Evolutionary conservation across 192 early-diverging fungal species (phyloP).

Genomic region (Piromyces finnis): DNA sequence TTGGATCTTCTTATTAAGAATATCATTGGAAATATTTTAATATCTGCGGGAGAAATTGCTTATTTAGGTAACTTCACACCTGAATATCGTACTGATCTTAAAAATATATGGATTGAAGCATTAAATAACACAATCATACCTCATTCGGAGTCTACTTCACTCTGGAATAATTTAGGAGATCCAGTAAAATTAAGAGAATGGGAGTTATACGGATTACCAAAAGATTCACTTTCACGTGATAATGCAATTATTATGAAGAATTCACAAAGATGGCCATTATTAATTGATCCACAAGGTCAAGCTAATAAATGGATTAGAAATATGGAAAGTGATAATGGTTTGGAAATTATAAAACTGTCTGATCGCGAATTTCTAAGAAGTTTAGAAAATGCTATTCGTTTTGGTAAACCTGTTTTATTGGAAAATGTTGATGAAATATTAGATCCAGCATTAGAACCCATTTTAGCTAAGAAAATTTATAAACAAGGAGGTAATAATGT

Average conservation of each 20-base stretch:
- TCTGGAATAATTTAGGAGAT: conserved; percentile 27
- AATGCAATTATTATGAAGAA: conserved; percentile 38
- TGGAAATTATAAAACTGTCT: conserved; percentile 37
- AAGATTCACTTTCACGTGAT: conserved; percentile 34
- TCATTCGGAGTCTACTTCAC: conserved; percentile 22
- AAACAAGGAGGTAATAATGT: conserved; percentile 38
- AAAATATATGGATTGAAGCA: conserved; percentile 21
- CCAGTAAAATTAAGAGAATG: conserved; percentile 33
- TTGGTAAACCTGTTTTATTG: conserved; percentile 36
- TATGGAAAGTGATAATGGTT: conserved; percentile 36
- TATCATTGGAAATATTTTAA: conserved; percentile 33
- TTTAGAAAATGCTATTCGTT: conserved; percentile 38
- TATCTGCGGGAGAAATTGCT: conserved; percentile 34
- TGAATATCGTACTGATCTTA: conserved; percentile 20
- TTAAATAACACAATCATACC: conserved; percentile 20
- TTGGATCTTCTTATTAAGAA: not conserved
- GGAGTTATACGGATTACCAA: conserved; percentile 35
- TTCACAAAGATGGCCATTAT: conserved; percentile 36
- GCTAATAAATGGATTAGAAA: conserved; percentile 53
- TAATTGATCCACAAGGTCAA: conserved; percentile 43
- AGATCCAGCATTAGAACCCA: conserved; percentile 38
- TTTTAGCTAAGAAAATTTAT: conserved; percentile 32
- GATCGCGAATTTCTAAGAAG: conserved; percentile 36
- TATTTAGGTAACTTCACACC: conserved; percentile 39
- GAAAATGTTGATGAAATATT: conserved; percentile 36